These are phyloP conservation scores for Aspergillus fischeri DNA, from an alignment of 2,329 filamentous ascomycete species.

Conservation along the genomic window DNA sequence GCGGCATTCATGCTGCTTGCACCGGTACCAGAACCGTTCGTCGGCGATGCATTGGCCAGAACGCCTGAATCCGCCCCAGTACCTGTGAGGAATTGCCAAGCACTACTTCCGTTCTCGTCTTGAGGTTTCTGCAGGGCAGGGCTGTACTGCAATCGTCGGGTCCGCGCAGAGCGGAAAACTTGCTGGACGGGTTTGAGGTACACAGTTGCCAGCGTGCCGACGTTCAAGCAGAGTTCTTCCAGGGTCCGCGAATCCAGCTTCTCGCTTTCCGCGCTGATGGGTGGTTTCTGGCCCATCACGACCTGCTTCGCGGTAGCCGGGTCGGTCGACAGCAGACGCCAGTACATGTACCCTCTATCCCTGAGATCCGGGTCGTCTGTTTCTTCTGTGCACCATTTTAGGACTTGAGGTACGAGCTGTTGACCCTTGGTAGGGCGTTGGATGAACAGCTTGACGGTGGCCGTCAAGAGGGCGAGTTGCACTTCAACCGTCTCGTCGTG, in stretches of 20 bases:
- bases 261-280: constrained; percentile 94
- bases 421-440: constrained; percentile 93
- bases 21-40: constrained; percentile 22
- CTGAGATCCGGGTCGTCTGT: constrained; percentile 98
- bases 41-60: constrained; percentile 25
- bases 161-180: constrained; percentile 85
- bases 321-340: constrained; percentile 90
- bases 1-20: constrained; percentile 61
- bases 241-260: constrained; percentile 85
- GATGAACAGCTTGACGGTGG: constrained; percentile 96
- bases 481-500: constrained; percentile 93
- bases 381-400: constrained; percentile 98
- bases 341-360: constrained; percentile 98
- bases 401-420: constrained; percentile 84
- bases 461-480: constrained; percentile 87
- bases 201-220: constrained; percentile 92
- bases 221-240: constrained; percentile 95
- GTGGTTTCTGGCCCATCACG: constrained; percentile 95
- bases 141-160: constrained; percentile 72
- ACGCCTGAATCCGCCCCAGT: constrained; percentile 16
- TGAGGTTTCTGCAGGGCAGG: constrained; percentile 76
- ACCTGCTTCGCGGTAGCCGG: constrained; percentile 79
- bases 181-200: constrained; percentile 98
- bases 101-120: constrained; percentile 35
- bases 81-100: constrained; percentile 19